phyloP scores from a whole-genome alignment of 2,329 filamentous ascomycete species.

The Fusarium nisikadoi region DNA sequence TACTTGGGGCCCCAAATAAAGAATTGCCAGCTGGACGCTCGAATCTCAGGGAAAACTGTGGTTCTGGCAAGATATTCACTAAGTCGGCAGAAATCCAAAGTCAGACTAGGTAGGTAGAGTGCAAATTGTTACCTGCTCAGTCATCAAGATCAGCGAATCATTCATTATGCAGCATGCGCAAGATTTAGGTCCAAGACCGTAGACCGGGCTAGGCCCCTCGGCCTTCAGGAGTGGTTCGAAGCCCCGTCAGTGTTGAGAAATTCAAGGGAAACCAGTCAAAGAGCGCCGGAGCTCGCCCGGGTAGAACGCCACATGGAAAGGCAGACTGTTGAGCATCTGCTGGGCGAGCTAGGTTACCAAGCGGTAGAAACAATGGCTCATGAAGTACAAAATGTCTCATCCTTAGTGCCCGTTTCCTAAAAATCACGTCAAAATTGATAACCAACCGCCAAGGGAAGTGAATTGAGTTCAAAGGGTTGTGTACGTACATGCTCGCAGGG shows the following conservation, averaged over 20 bases:
- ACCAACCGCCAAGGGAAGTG: not conserved
- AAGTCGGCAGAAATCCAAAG: not conserved
- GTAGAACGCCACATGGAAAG: constrained; percentile 27
- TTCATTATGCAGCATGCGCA: not conserved
- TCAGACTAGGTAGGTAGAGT: not conserved
- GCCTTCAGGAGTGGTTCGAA: constrained; percentile 35
- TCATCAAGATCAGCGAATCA: not conserved
- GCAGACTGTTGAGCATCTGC: constrained; percentile 8
- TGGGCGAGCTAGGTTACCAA: not conserved
- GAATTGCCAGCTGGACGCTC: not conserved
- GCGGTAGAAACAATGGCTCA: not conserved
- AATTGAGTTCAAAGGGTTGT: constrained; percentile 39
- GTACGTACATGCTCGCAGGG: constrained; percentile 14
- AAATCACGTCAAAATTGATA: constrained; percentile 2
- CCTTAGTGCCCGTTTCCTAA: not conserved
- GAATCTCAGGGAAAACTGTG: not conserved
- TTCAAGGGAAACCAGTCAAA: constrained; percentile 21
- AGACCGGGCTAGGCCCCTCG: constrained; percentile 41
- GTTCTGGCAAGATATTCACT: not conserved
- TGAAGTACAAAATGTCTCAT: not conserved
- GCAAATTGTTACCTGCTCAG: not conserved
- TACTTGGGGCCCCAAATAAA: not conserved
- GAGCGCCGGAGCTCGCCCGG: constrained; percentile 24
- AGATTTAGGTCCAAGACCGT: constrained; percentile 18
- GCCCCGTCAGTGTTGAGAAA: constrained; percentile 9